Base-by-base conservation (phyloP, 345 rosid genomes). In the Populus nigra region DNA sequence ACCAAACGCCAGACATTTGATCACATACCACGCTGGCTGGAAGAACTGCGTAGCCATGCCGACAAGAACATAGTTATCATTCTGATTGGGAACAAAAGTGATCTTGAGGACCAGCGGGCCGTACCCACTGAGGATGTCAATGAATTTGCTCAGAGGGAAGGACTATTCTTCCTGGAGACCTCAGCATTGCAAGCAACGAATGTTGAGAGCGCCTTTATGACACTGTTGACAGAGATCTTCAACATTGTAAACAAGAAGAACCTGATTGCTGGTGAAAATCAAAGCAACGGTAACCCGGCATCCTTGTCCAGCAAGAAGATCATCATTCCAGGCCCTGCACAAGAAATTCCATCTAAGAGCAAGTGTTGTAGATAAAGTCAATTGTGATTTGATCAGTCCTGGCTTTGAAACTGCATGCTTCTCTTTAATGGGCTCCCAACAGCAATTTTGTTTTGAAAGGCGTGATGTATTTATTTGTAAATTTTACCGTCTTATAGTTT, bases 21-120 rank as follows among this genome's bases (percentile, higher is more conserved):
- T 25, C 97, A 92, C 83, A 92, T 92, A 73, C 91, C 94, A 8
- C 90, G 95, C 23, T 91, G 95, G 97, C 85, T 92, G 33, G 97
- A 91, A 80, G 97, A 92, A 84, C 72, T 92, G 45, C 90, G 92
- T 11, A 81, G 89, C 69, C 97, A 92, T 36, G 95, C 95, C 0
- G 95, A 92, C 80, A 92, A 92, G 88, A 92, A 92, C 81, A 92
- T 91, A 43, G 95, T 92, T 59, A 90, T 92, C 59, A 89, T 91
- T 76, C 83, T 92, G 67, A 86, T 90, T 5, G 97, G 95, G 2
- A 92, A 92, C 88, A 92, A 91, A 76, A 82, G 80, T 25, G 97
- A 92, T 81, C 89, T 92, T 1, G 91, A 91, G 74, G 83, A 88
- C 84, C 91, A 88, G 66, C 86, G 94, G 31, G 87, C 87, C 1